These are phyloP conservation scores for Stephania japonica DNA, from an alignment of 164 flowering plant species.

Conservation along the genomic window DNA sequence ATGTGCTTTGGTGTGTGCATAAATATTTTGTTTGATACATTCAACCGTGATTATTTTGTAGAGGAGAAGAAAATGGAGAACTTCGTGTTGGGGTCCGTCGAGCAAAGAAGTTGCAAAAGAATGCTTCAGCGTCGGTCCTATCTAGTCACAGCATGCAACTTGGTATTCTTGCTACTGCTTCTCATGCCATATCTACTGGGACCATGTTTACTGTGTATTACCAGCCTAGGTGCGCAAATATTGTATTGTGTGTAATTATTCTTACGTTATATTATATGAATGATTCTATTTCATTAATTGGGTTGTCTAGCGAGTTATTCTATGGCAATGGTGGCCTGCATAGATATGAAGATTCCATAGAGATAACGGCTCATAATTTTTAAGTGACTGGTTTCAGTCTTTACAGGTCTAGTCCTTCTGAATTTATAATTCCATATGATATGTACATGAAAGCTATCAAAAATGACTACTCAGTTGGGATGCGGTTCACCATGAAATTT, in stretches of 20 bases:
- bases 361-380: neutral
- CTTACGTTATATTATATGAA: neutral
- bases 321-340: neutral
- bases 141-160: constrained; percentile 55
- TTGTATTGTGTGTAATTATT: neutral
- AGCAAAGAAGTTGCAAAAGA: constrained; percentile 23
- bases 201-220: constrained; percentile 47
- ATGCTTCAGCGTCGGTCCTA: constrained; percentile 35
- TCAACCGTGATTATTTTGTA: constrained; percentile 19
- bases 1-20: neutral
- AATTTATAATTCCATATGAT: constrained; percentile 39
- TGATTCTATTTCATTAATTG: no score
- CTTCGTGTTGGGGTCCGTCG: constrained; percentile 55
- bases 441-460: constrained; percentile 29
- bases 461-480: constrained; percentile 30
- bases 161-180: constrained; percentile 54
- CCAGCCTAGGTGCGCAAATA: constrained; percentile 46
- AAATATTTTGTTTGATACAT: neutral
- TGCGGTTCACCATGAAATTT: constrained; percentile 40
- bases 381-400: constrained; percentile 5
- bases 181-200: constrained; percentile 49
- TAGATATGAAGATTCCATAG: neutral
- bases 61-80: constrained; percentile 51
- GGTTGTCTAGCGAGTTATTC: neutral
- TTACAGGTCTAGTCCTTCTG: constrained; percentile 49